Evolutionary conservation across 345 rosid genomes (phyloP), one percentile per base, ranked within the genome.

Genomic region (Eutrema heterophyllum): DNA sequence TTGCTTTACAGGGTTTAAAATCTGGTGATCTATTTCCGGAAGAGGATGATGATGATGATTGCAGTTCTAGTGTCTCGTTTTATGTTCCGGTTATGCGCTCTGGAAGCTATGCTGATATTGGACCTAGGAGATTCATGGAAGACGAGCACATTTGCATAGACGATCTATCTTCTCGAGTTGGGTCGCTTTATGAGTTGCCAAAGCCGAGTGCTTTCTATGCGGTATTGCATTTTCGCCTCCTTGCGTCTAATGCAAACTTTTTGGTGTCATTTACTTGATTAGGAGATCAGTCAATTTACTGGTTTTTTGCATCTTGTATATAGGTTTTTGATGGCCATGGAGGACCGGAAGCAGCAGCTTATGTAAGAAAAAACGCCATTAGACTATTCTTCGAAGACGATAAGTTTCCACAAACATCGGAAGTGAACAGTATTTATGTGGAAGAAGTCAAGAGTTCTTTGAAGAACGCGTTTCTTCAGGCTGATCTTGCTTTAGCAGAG

Each of bases 311-410:
- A 33, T 33, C 45, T 40, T 32, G 9, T 29, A 1, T 43, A 11
- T 60, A 75, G 79, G 79, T 93, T 39, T 93, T 90, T 77, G 97
- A 93, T 79, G 98, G 98, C 43, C 98, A 93, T 77, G 97, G 93
- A 52, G 98, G 98, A 65, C 87, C 92, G 7, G 97, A 89, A 49
- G 98, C 98, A 15, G 94, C 98, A 57, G 74, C 92, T 54, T 89
- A 84, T 45, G 46, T 93, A 72, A 89, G 87, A 79, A 84, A 82
- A 79, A 88, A 93, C 70, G 91, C 91, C 1, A 79, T 84, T 81
- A 86, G 81, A 66, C 75, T 88, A 30, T 89, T 93, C 76, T 86
- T 91, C 50, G 87, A 86, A 74, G 91, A 89, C 39, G 86, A 74
- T 3, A 72, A 74, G 43, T 88, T 93, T 32, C 98, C 97, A n/a